Evolutionary conservation across 352 stramenopile genomes (phyloP), one percentile per base, ranked within the genome.

Genomic region (Phytophthora multivora): DNA sequence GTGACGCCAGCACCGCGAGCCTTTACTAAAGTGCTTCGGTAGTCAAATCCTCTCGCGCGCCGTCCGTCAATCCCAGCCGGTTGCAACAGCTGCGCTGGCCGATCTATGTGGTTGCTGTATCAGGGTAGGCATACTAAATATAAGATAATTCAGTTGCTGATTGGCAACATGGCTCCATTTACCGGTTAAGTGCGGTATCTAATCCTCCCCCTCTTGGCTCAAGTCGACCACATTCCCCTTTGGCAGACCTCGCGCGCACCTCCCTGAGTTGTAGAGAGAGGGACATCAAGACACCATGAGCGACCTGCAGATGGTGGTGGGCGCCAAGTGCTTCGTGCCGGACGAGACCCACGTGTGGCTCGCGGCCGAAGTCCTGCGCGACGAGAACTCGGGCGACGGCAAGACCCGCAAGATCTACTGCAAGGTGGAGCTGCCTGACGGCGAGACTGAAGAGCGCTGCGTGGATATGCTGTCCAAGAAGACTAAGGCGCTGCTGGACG

Each of bases 311-410:
- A 83, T 90, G 71, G 79, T 88, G 46, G 62, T 67, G 18, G 87
- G 87, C 33, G 77, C 71, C 67, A 91, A 90, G 79, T 93, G 83
- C 83, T 95, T 93, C 65, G 85, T 95, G 63, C 87, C 87, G 8
- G 85, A 95, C 57, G 84, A 93, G 71, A 86, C 66, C 12, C 80
- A 94, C 70, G 80, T 95, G 60, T 95, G 87, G 85, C 84, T 95
- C 39, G 71, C 83, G 25, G 87, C 85, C 18, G 72, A 93, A 46
- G 77, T 95, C 23, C 46, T 94, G 43, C 80, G 80, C 38, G 84
- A 91, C 40, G 79, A 91, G 52, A 83, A 79, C 59, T 64, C 74
- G 45, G 75, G 66, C 50, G 83, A 82, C 51, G 79, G 77, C 62
- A 87, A 80, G 63, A 64, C 69, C 23, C 80, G 80, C 51, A 83